Percentiles rank a stretch among this genome's conserved stretches.
phyloP scores from a whole-genome alignment of 805 yeast species.

The Saturnispora besseyi region DNA sequence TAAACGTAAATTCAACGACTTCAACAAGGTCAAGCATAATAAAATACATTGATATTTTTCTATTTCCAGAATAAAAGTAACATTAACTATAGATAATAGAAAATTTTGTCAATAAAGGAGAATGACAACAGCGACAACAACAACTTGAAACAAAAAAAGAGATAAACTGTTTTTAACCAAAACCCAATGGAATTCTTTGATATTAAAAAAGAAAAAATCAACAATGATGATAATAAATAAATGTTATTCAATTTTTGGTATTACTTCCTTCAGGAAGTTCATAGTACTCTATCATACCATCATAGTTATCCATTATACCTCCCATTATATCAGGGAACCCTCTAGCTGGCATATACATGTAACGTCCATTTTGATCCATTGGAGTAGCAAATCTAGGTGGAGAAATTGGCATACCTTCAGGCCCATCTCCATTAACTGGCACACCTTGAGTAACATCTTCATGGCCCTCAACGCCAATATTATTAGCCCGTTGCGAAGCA shows the following conservation, averaged over 20 bases:
- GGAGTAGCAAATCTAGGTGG: constrained; percentile 17
- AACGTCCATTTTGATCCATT: constrained; percentile 24
- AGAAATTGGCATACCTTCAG: constrained; percentile 8
- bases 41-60: neutral
- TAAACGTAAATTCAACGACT: neutral
- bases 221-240: neutral
- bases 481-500: constrained; percentile 10
- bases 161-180: neutral
- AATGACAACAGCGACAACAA: neutral
- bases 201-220: neutral
- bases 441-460: neutral
- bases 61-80: constrained; percentile 1
- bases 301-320: neutral
- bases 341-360: constrained; percentile 19
- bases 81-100: neutral
- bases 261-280: neutral
- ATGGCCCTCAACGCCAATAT: neutral
- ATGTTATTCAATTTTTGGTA: neutral
- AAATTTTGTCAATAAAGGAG: neutral
- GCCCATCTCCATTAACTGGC: neutral
- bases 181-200: constrained; percentile 2
- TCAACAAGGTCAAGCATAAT: neutral
- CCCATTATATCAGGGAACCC: constrained; percentile 18
- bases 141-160: neutral
- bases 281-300: neutral